Base-by-base conservation (phyloP, 2,329 filamentous ascomycete species). In the Myriosclerotinia curreyana region DNA sequence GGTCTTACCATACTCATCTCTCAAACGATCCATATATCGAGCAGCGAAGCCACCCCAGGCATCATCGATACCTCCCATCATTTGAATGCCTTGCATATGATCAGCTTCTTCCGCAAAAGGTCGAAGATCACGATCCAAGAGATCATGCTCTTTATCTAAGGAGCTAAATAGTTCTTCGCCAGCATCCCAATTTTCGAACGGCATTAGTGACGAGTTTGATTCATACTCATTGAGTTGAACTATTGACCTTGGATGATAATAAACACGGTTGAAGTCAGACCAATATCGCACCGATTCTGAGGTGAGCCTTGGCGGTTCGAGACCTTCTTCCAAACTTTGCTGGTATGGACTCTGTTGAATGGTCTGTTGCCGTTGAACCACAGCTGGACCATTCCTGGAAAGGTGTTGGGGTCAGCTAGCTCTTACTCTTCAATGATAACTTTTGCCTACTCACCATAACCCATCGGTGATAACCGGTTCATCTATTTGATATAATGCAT, bases 191-290 rank as follows among this genome's bases (percentile, higher is more conserved):
- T 86, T 87, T 74, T 95, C 89, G 71, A 96, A 96, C 0, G 93
- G 91, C 82, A 88, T 88, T 36, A 94, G 80, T 52, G 84, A 82
- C 3, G 92, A 94, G 74, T 90, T 87, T 44, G 96, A 80, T 74
- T 96, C 91, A 73, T 91, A 96, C 72, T 97, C 92, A 73, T 90
- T 90, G 17, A 98, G 80, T 74, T 96, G 93, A 12, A 96, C 82
- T 62, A 96, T 85, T 15, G 92, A 96, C 62, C 85, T 86, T 11
- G 95, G 95, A 74, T 98, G 93, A 74, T 90, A 97, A 77, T 87
- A 99, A n/a, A 95, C 84, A 34, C 92, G 86, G 70, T 91, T 96
- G 77, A 92, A 98, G 76, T 99, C 95, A 40, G 92, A 96, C 94
- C 95, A 99, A 78, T 95, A 98, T 62, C 92, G 86, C n/a, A 98